These are phyloP conservation scores for Vickermania spadyakhi DNA, from an alignment of 208 protist genomes.

Conservation along the genomic window DNA sequence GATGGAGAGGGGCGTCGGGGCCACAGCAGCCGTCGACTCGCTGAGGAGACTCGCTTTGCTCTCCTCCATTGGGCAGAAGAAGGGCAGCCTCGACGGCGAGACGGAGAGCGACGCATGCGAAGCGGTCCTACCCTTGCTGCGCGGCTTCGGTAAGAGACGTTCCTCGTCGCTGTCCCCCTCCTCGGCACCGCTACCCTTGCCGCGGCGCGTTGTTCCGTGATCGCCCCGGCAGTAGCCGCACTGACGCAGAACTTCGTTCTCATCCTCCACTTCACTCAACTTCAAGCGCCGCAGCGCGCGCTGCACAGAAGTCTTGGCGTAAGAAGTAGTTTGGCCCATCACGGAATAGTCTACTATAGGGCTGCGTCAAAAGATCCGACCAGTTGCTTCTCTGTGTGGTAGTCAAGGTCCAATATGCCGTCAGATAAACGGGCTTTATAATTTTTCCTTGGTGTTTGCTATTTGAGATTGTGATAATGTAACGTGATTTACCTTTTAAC, in stretches of 20 bases:
- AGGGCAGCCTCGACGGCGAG: neutral
- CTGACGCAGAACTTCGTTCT: slow-evolving; percentile 16
- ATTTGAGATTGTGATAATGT: too few species aligned
- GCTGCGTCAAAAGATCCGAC: neutral
- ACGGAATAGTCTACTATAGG: neutral
- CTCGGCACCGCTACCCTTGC: neutral
- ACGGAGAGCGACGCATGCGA: neutral
- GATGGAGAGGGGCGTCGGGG: too few species aligned
- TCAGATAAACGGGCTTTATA: too few species aligned
- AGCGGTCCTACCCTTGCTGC: neutral
- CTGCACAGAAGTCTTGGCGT: slow-evolving; percentile 34
- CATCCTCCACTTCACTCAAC: slow-evolving; percentile 18
- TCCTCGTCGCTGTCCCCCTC: neutral
- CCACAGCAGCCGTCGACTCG: too few species aligned
- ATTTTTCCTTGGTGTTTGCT: too few species aligned
- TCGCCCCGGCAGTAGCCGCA: slow-evolving; percentile 15
- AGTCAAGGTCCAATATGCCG: neutral
- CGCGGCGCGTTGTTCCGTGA: neutral
- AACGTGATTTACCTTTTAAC: too few species aligned
- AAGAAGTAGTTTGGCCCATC: slow-evolving; percentile 50
- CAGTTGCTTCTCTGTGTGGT: neutral
- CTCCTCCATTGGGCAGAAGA: too few species aligned
- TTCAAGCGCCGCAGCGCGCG: slow-evolving; percentile 25
- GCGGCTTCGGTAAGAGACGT: neutral
- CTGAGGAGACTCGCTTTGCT: too few species aligned